Base-by-base conservation (phyloP, 441 rosid species). In the Breynia disticha region DNA sequence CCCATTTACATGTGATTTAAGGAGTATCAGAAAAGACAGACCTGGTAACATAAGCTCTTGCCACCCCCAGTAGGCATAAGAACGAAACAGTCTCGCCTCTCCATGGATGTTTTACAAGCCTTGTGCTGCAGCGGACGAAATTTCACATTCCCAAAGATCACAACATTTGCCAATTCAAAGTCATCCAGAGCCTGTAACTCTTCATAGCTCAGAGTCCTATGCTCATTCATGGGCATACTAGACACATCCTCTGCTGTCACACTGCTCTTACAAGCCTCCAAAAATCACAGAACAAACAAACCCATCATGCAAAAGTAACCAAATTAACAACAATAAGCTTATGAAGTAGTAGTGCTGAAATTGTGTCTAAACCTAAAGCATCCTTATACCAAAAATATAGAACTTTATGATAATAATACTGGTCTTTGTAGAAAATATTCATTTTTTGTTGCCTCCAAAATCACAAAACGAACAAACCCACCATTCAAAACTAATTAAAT, bases 41-140 rank as follows among this genome's bases (percentile, higher is more conserved):
- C 98, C 96, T 90, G 98, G 73, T 85, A 90, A 69, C 98, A 87
- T 54, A 91, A 67, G 73, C 98, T 91, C 78, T 87, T 87, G 13
- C 96, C 96, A 22, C 98, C 96, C 64, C 98, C 96, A 0, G 96
- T 91, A 1, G 95, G 98, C 95, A 91, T 77, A 41, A 87, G 84
- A 59, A 90, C 58, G 74, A 90, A 90, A 59, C 95, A 87, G 66
- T 87, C 96, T 68, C 67, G 75, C 65, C 78, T 87, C 38, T 74
- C 78, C 65, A 85, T 18, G 28, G 78, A 82, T 48, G 95, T 80
- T 72, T 66, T 74, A 67, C 98, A 91, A 56, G 86, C 90, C 79
- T 83, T 81, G 72, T 79, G 90, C 78, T 87, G 96, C 87, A 85
- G 61, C 11, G 94, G 86, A 22, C 96, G 71, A 64, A 91, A 87